These are phyloP conservation scores for Solanum corneliomulleri DNA, from an alignment of 257 asterid genomes.

Conservation along the genomic window DNA sequence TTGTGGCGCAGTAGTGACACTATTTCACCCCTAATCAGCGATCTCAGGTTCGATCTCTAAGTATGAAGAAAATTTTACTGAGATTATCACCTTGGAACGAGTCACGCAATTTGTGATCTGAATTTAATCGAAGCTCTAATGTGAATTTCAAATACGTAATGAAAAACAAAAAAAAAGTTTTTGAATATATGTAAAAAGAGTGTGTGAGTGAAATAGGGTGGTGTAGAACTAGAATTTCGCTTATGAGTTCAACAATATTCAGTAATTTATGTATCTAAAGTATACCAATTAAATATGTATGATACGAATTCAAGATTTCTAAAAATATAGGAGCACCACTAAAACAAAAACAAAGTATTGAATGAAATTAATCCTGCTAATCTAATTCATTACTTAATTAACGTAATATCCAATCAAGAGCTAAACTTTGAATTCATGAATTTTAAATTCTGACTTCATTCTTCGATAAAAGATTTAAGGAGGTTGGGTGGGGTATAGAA, in stretches of 20 bases:
- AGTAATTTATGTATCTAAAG: neutral
- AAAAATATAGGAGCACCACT: rapidly evolving
- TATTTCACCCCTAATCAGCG: too few species aligned
- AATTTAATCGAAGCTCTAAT: too few species aligned
- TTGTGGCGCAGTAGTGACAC: too few species aligned
- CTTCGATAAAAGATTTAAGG: neutral
- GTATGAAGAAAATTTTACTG: too few species aligned
- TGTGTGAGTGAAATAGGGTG: neutral
- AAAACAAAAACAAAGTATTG: too few species aligned
- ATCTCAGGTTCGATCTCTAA: rapidly evolving
- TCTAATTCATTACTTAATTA: neutral
- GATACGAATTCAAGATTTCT: neutral
- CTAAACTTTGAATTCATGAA: neutral
- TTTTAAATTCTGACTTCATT: neutral
- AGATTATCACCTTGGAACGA: too few species aligned
- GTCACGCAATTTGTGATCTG: too few species aligned
- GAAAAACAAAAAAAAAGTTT: neutral
- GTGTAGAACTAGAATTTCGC: rapidly evolving
- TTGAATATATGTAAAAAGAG: neutral
- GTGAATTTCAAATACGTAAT: too few species aligned
- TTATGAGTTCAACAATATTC: neutral
- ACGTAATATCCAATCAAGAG: too few species aligned
- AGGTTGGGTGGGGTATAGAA: neutral
- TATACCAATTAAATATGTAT: neutral
- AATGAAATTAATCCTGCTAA: rapidly evolving